Percentiles rank a stretch among this genome's conserved stretches.
Evolutionary conservation across 768 basidiomycete genomes (phyloP).

Genomic region (Agrocybe pediades): DNA sequence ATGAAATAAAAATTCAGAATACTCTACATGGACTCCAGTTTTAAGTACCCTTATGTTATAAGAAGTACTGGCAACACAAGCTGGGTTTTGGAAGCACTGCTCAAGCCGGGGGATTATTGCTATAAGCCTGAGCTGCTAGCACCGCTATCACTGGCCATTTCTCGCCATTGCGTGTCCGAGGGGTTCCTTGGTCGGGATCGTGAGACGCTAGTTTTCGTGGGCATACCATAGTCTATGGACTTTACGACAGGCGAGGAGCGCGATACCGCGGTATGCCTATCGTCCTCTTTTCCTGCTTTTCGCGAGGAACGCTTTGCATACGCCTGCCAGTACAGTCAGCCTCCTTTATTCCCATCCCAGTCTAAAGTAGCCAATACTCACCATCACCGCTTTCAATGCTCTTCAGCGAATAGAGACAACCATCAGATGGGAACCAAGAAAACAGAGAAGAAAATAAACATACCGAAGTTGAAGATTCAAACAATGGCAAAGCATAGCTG

Average conservation of each 20-base stretch:
- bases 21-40: no score
- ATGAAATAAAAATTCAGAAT: no score
- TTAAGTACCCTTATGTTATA: no score
- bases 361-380: constrained; percentile 29
- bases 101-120: no score
- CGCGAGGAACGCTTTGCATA: constrained; percentile 70
- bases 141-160: constrained; percentile 27
- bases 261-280: no score
- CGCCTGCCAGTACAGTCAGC: constrained; percentile 70
- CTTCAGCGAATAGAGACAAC: constrained; percentile 38
- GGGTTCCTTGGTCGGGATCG: constrained; percentile 69
- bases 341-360: constrained; percentile 1
- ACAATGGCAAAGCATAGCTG: constrained; percentile 88
- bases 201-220: constrained; percentile 36
- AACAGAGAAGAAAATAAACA: constrained; percentile 16
- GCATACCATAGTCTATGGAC: constrained; percentile 25
- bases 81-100: no score
- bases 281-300: constrained; percentile 47
- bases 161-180: constrained; percentile 63
- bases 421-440: constrained; percentile 1
- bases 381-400: constrained; percentile 84
- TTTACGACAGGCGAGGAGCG: constrained; percentile 26
- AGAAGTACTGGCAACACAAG: no score
- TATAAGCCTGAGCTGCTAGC: constrained; percentile 26
- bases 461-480: constrained; percentile 89